Base-by-base conservation (phyloP, 2,329 filamentous ascomycete species). In the Ophiostoma sp. region DNA sequence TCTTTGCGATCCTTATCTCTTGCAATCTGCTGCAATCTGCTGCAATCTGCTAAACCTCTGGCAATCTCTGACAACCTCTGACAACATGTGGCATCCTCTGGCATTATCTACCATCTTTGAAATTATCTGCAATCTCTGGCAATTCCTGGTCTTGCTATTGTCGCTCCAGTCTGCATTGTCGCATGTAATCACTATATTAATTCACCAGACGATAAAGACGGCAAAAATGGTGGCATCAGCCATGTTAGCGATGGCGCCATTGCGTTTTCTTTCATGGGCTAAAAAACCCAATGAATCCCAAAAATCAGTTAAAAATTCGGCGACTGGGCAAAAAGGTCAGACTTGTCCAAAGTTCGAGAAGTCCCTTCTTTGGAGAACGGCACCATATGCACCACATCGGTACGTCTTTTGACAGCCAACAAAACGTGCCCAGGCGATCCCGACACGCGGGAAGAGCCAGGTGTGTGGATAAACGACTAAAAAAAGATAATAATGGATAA, bases 191-290 rank as follows among this genome's bases (percentile, higher is more conserved):
- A 55, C 14, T 14, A 18, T 27, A 27, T 18, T n/a, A 49, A n/a
- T 16, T 16, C 16, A 18, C 18, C 27, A 8, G 8, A 9, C 4
- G 27, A 55, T 27, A 27, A 52, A 52, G 18, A 55, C 18, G 49
- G 49, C n/a, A n/a, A 55, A 49, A 63, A 74, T n/a, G 6, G 40
- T 76, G 72, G 72, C 74, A 75, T 75, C 74, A 76, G 70, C 36
- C 58, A 55, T 67, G 67, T 70, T 69, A 67, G 67, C 71, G 71
- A 76, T 76, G 74, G 73, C 75, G 75, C 75, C 71, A 76, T 76
- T 72, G 68, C 55, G 66, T 67, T 68, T 14, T 64, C 55, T 60
- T 8, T 38, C 14, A 18, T 60, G 11, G 27, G 55, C 27, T 14
- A 16, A 38, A 14, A 27, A 1, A 1, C 27, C 27, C 27, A 27